A percentile compares a stretch with the other conserved stretches of the same genome.
Conservation (phyloP, 2,329 filamentous ascomycete species). For the Fusarium mundagurra region DNA sequence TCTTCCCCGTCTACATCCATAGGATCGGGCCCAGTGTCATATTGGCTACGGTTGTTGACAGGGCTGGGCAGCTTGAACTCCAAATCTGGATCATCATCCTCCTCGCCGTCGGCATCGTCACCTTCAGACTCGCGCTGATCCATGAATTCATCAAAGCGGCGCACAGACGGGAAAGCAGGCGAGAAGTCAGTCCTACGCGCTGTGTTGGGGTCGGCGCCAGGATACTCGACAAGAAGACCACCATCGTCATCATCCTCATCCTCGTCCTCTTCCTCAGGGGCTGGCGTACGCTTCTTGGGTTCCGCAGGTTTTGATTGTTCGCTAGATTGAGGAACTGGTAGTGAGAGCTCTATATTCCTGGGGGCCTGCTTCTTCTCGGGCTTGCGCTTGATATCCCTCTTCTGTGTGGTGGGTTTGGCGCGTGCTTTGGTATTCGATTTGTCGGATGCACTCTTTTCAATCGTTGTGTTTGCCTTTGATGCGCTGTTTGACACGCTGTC, state of each 20-base stretch:
- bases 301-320: constrained; percentile 35
- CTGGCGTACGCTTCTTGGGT: constrained; percentile 43
- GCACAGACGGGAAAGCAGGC: constrained; percentile 57
- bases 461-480: constrained; percentile 24
- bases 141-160: constrained; percentile 65
- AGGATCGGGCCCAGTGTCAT: constrained; percentile 34
- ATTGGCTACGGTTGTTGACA: constrained; percentile 53
- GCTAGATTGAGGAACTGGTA: constrained; percentile 46
- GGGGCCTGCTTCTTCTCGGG: constrained; percentile 50
- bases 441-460: constrained; percentile 18
- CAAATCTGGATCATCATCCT: constrained; percentile 58
- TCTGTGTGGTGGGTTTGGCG: constrained; percentile 39
- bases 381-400: constrained; percentile 46
- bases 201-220: constrained; percentile 56
- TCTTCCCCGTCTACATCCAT: constrained; percentile 47
- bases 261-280: constrained; percentile 61
- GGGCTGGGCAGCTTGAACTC: constrained; percentile 66
- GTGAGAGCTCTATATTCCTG: constrained; percentile 48
- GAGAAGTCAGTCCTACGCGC: constrained; percentile 56
- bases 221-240: constrained; percentile 68
- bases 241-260: constrained; percentile 67
- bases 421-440: constrained; percentile 41
- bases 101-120: constrained; percentile 59
- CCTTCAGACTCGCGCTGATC: constrained; percentile 57
- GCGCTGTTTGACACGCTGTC: constrained; percentile 43